A percentile compares a stretch with the other conserved stretches of the same genome.
These are phyloP conservation scores for Magnolia kwangsiensis DNA, from an alignment of 164 flowering plant genomes.

Conservation along the genomic window DNA sequence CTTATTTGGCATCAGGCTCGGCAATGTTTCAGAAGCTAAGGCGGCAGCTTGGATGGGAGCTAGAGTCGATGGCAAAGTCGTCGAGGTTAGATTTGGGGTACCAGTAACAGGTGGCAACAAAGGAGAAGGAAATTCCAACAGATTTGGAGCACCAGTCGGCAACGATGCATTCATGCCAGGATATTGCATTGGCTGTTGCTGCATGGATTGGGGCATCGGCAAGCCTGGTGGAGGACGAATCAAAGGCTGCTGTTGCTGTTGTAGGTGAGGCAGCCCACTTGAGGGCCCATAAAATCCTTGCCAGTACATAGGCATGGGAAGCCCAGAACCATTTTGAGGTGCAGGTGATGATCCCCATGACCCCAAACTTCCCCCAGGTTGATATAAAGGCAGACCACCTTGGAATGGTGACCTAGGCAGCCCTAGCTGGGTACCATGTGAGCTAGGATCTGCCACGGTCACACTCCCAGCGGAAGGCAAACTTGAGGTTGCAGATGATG, in stretches of 20 bases:
- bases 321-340: constrained; percentile 58
- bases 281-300: constrained; percentile 76
- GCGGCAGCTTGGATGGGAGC: constrained; percentile 42
- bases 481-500: constrained; percentile 48
- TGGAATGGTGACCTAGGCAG: constrained; percentile 65
- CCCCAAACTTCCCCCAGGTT: constrained; percentile 65
- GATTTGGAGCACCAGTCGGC: constrained; percentile 38
- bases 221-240: constrained; percentile 75
- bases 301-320: constrained; percentile 86
- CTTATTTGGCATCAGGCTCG: constrained; percentile 38
- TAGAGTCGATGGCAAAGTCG: constrained; percentile 33
- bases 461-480: constrained; percentile 54
- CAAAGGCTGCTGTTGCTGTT: constrained; percentile 53
- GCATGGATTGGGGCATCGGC: constrained; percentile 64
- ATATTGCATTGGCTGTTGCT: constrained; percentile 74
- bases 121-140: constrained; percentile 41
- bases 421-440: constrained; percentile 50
- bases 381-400: constrained; percentile 70
- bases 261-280: constrained; percentile 62
- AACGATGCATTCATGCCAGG: constrained; percentile 49
- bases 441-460: constrained; percentile 41
- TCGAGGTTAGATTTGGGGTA: constrained; percentile 33
- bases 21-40: constrained; percentile 38
- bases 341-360: constrained; percentile 75
- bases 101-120: constrained; percentile 34